Evolutionary conservation across 208 protist genomes (phyloP).

Genomic region (Plasmodiophora brassicae): DNA sequence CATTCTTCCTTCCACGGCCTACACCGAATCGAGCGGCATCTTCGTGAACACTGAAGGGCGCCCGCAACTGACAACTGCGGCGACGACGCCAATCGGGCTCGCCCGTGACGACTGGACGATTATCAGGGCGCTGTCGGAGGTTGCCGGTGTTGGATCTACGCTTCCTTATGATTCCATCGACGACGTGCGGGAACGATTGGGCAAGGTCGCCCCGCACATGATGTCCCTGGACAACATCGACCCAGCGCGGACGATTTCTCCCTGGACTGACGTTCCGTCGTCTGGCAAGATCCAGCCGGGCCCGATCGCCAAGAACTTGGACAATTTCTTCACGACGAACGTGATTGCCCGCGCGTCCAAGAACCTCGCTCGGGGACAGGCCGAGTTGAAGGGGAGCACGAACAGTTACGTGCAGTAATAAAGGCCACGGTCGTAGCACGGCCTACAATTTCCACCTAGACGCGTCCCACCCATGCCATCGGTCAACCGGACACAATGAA

Average conservation of each 20-base stretch:
- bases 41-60: slow-evolving; percentile 64
- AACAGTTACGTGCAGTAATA: not conserved
- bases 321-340: slow-evolving; percentile 39
- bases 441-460: no score
- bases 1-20: slow-evolving; percentile 58
- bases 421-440: no score
- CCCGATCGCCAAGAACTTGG: not conserved
- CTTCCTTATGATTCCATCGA: slow-evolving; percentile 56
- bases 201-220: slow-evolving; percentile 46
- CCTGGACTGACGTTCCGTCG: not conserved
- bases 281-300: not conserved
- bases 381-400: slow-evolving; percentile 1
- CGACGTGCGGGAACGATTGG: slow-evolving; percentile 49
- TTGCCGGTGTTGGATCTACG: not conserved
- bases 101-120: slow-evolving; percentile 65
- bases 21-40: slow-evolving; percentile 60
- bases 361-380: slow-evolving; percentile 1
- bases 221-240: not conserved
- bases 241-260: not conserved
- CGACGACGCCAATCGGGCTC: slow-evolving; percentile 46
- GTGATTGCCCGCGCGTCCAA: not conserved
- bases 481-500: no score
- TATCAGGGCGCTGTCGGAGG: slow-evolving; percentile 56
- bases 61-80: slow-evolving; percentile 47
- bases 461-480: no score